Conservation (phyloP, 73 alveolate species). For the Tetrahymena elliotti region DNA sequence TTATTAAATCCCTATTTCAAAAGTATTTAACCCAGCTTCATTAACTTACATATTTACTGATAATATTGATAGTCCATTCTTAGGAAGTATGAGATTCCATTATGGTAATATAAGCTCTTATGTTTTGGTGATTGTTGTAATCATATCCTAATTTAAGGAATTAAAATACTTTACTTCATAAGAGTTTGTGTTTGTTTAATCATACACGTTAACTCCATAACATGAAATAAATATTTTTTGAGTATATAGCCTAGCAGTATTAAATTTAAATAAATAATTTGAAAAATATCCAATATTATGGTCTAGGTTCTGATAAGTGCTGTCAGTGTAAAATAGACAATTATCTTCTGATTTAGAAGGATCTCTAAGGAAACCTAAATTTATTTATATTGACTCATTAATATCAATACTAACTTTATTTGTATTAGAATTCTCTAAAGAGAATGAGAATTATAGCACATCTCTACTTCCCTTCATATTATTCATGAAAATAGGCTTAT, state of each 20-base stretch:
- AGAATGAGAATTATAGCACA: not conserved
- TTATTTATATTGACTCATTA: not conserved
- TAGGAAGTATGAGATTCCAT: not conserved
- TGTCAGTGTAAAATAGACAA: not conserved
- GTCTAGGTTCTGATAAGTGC: not conserved
- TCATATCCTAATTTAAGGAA: not conserved
- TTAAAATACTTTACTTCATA: not conserved
- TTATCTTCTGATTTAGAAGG: not conserved
- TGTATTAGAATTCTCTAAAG: not conserved
- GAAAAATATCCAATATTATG: not conserved
- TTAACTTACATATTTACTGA: not conserved
- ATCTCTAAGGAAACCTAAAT: not conserved
- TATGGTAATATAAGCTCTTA: not conserved
- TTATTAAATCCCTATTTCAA: not conserved
- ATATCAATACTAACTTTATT: not conserved
- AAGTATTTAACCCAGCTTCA: not conserved
- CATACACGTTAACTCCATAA: not conserved
- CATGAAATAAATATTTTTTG: not conserved
- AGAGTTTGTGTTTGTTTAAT: not conserved
- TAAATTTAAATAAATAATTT: not conserved
- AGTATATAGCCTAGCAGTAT: not conserved
- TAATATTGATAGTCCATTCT: not conserved
- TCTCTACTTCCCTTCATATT: not conserved
- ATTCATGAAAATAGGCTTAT: not conserved
- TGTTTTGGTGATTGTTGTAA: not conserved